Base-by-base conservation (phyloP, 257 asterid genomes). In the Nicotiana attenuata region DNA sequence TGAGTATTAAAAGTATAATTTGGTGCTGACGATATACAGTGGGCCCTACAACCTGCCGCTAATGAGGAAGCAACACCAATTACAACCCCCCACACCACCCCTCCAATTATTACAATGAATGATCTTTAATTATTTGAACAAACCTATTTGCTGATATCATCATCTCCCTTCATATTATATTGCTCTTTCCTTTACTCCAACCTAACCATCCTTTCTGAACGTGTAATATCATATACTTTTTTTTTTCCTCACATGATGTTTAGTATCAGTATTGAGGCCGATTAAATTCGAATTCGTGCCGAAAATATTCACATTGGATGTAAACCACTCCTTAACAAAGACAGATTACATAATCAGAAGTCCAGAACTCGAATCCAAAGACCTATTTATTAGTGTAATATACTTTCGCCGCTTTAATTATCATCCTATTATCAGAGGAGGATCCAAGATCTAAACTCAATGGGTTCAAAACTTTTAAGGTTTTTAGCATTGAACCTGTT, bases 11-110 rank as follows among this genome's bases (percentile, higher is more conserved):
- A 5, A 9, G 19, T 41, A 69, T 71, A 24, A 45, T 45, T 71
- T 0, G 5, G 78, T 71, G 60, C 22, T 71, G 78, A 73, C 78
- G 61, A 22, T 22, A 73, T 45, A 14, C 15, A 13, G 24, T 3
- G 0, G 13, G 3, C 78, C 59, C 57, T 5, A 20, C 20, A 41
- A 69, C 33, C 61, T 73, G 77, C 77, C 61, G 78, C 61, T 22
- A 73, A 73, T 47, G 16, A 73, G 78, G 78, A 73, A 24, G 78
- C 78, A 73, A 33, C 76, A 65, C 11, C 33, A 15, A 26, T 5
- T 13, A 64, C 75, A 17, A 6, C 4, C 11, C 57, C 16, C 8
- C 24, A 11, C 33, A 11, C 14, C n/a, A 28, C 35, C 35, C 35
- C 5, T 3, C 10, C 47, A 65, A 17, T 66, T 66, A 65, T 16